Base-by-base conservation (phyloP, 208 protist genomes). In the Naegleria fowleri region DNA sequence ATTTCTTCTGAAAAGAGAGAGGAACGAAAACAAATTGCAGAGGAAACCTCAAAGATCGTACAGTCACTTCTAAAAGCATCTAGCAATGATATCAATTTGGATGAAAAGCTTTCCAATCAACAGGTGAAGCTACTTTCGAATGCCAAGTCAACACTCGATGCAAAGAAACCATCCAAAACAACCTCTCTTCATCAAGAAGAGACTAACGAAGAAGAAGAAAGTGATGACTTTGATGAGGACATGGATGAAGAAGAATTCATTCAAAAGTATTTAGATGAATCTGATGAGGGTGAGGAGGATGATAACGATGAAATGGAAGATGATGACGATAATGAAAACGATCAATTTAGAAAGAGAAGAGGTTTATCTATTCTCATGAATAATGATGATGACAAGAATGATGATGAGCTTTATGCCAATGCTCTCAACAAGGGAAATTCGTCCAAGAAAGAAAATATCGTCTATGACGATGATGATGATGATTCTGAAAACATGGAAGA, bases 301-400 rank as follows among this genome's bases (percentile, higher is more conserved):
- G 94, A 93, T 38, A 93, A 94, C 6, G 95, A 94, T 41, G 91
- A 91, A 58, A 93, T 94, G 5, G n/a, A 22, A 38, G 92, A 33
- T 38, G 93, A 92, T 25, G 67, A 79, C 29, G n/a, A n/a, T n/a
- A 93, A 91, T 58, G 88, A 19, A 40, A 92, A n/a, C n/a, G n/a
- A 92, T 22, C 88, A 67, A 43, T 92, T 93, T 85, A 93, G 92
- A 52, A 92, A 92, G 41, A 95, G 94, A 91, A 96, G 96, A 75
- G 96, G 96, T 48, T 97, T 97, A 87, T 95, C 96, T 52, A 96
- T 95, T 1, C 22, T 67, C 11, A 67, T 67, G 55, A 29, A 29
- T 87, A n/a, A n/a, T n/a, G 94, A 96, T 88, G 95, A 96, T 93
- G 96, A 97, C 29, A 94, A 96, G 5, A 40, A 22, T 19, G 83